Conservation (phyloP, 306 rosid genomes). For the Cicer arietinum region DNA sequence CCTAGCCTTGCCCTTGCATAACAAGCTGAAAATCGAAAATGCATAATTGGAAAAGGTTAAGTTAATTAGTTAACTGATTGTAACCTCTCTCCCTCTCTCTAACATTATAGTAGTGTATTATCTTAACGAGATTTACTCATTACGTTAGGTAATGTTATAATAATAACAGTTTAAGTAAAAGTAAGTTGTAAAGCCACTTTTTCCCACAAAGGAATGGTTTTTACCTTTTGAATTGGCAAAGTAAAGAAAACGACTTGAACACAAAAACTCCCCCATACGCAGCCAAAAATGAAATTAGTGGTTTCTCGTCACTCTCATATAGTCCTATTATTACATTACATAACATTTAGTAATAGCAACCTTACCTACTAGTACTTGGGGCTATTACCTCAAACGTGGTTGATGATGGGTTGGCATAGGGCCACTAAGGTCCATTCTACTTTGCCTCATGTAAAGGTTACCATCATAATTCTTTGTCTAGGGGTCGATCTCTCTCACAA, state of each 20-base stretch:
- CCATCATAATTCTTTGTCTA: slow-evolving; percentile 41
- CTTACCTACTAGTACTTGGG: slow-evolving; percentile 47
- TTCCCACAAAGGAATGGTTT: slow-evolving; percentile 32
- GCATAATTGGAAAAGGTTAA: background rate
- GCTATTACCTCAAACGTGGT: slow-evolving; percentile 35
- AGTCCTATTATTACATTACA: slow-evolving; percentile 16
- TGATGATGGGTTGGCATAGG: slow-evolving; percentile 49
- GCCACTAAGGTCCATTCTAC: slow-evolving; percentile 41
- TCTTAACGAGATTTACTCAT: slow-evolving; percentile 23
- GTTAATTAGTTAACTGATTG: slow-evolving; percentile 1
- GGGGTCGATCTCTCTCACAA: background rate
- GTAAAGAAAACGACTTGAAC: slow-evolving; percentile 39
- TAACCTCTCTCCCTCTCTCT: background rate
- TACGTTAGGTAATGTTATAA: slow-evolving; percentile 18
- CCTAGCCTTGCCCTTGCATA: slow-evolving; percentile 4
- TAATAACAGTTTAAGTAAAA: background rate
- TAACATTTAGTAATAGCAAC: slow-evolving; percentile 38
- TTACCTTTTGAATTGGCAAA: slow-evolving; percentile 27
- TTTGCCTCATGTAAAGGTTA: slow-evolving; percentile 54
- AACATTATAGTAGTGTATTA: slow-evolving; percentile 11
- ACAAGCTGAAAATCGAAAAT: slow-evolving; percentile 19
- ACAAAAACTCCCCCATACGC: background rate
- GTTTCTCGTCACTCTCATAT: slow-evolving; percentile 31
- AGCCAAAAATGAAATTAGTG: slow-evolving; percentile 40
- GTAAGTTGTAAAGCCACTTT: slow-evolving; percentile 30